Base-by-base conservation (phyloP, 768 basidiomycete genomes). In the Epithele typhae region DNA sequence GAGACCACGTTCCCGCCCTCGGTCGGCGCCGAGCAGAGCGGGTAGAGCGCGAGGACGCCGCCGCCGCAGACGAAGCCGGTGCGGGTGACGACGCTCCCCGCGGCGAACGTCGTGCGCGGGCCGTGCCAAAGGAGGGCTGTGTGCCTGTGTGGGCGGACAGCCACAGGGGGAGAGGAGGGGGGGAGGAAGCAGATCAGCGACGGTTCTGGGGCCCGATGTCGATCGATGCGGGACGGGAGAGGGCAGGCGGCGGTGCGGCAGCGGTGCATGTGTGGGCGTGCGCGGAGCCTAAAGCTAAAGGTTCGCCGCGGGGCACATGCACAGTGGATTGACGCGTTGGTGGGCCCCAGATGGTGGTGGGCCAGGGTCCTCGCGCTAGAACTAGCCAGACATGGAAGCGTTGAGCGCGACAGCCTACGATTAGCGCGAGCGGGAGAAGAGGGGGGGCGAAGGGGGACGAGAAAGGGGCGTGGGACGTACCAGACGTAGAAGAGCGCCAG, bases 1-100 rank as follows among this genome's bases (percentile, higher is more conserved):
- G 69, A 60, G 56, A 83, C 75, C 30, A 65, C 65, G 59, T 79
- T 75, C 4, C 66, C 65, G 25, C 79, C 78, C 45, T 81, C 80
- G n/a, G 69, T 68, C 35, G 73, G 59, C 44, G 70, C 80, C 81
- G 79, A 82, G 25, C 68, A 69, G 48, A 82, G 68, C 8, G 81
- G 77, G 62, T 82, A 82, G 24, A 79, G 51, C n/a, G 70, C 65
- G 50, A 78, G 65, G 61, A 70, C 68, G n/a, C 51, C 55, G 6
- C 72, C 70, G 18, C 68, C 68, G 24, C 43, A 34, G 3, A 60
- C 42, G 57, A 65, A 73, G 34, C 61, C 59, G 1, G 21, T 9
- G 19, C 61, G 65, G 21, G 27, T 14, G 14, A 51, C 48, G 14
- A 51, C 48, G 0, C 35, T 37, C 38, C 58, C 56, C 5, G 58